Base-by-base conservation (phyloP, 1,284 basidiomycete genomes). In the Phlebopus sp. region DNA sequence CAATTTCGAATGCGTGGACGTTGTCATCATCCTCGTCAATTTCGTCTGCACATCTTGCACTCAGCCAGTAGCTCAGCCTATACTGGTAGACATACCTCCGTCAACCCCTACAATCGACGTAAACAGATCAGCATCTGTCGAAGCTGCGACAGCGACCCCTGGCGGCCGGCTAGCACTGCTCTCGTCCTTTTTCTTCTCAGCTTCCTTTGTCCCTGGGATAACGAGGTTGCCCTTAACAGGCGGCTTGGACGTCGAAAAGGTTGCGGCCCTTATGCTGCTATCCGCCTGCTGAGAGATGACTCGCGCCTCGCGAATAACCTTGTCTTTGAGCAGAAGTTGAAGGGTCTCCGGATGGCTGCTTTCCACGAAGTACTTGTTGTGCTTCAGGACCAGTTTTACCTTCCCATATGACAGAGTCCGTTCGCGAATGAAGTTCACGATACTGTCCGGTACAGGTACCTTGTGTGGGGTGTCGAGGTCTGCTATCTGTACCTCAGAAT, bases 11-110 rank as follows among this genome's bases (percentile, higher is more conserved):
- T 2, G 93, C 87, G 67, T 97, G 93, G 2, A 96, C 92, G 47
- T 92, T 90, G 54, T 97, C 94, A 58, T 97, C 91, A 58, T 94
- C 95, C 64, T 97, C 94, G 46, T 97, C 95, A 42, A 97, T 84
- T 66, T 97, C 93, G 64, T 97, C 93, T 94, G 19, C 34, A 29
- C 36, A 37, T 37, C 19, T 21, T 35, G 17, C 10, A 44, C 52
- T 55, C 32, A 54, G 42, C 45, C 42, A 23, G 25, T n/a, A 23
- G 44, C 13, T 15, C 32, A 43, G 39, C 31, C 14, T 11, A 4
- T 36, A 10, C 46, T 0, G 3, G 11, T 19, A 13, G 17, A 67
- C 81, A 52, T 59, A 89, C 91, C 91, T 59, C 81, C 80, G 56
- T 96, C 92, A 37, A 97, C 86, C 2, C 94, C 94, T 21, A 97